These are phyloP conservation scores for Apiospora saccharicola DNA, from an alignment of 2,329 filamentous ascomycete genomes.

Conservation along the genomic window DNA sequence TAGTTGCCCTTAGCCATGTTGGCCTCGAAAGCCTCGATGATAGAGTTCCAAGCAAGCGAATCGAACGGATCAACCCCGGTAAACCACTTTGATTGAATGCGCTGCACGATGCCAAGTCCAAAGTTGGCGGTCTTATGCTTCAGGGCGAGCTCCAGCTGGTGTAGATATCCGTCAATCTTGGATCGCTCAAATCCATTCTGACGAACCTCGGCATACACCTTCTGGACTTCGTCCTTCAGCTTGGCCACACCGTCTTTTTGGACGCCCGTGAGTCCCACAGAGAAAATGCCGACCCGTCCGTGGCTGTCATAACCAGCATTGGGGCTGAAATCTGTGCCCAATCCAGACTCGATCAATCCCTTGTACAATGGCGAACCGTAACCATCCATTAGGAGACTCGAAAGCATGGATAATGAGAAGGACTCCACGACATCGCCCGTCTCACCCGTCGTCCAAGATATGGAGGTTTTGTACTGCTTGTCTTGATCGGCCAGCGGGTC, in stretches of 20 bases:
- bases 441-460: conserved; percentile 91
- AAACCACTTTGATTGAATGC: conserved; percentile 93
- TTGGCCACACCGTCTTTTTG: conserved; percentile 79
- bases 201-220: conserved; percentile 73
- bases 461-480: conserved; percentile 91
- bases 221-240: conserved; percentile 76
- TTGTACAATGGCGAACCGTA: conserved; percentile 95
- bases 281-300: conserved; percentile 81
- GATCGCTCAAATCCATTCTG: conserved; percentile 83
- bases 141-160: conserved; percentile 89
- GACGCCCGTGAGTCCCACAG: conserved; percentile 90
- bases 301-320: conserved; percentile 92
- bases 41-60: conserved; percentile 89
- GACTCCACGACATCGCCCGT: conserved; percentile 84
- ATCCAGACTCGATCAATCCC: conserved; percentile 84
- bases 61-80: conserved; percentile 94
- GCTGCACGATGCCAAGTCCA: conserved; percentile 87
- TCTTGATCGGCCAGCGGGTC: conserved; percentile 87
- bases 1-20: conserved; percentile 80
- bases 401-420: conserved; percentile 84
- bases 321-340: conserved; percentile 92
- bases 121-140: conserved; percentile 98
- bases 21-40: conserved; percentile 81
- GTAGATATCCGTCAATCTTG: conserved; percentile 93
- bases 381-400: conserved; percentile 86